phyloP scores from a whole-genome alignment of 176 grass and related monocot genomes.

The Chloris gayana region DNA sequence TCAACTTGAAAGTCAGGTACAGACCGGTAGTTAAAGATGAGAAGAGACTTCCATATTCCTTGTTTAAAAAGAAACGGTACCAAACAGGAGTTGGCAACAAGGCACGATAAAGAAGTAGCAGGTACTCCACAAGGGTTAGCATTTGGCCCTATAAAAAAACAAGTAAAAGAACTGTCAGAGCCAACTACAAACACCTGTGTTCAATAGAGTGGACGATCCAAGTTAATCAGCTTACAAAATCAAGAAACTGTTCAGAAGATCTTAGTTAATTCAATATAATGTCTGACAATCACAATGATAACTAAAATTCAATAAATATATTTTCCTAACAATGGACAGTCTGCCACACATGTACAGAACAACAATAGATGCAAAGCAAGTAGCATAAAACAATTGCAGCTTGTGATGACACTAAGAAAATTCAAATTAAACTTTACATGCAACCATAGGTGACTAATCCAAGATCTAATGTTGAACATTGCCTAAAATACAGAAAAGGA shows the following conservation, averaged over 20 bases:
- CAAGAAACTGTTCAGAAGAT: conserved; percentile 11
- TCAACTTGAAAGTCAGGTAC: conserved; percentile 98
- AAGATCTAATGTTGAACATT: background rate
- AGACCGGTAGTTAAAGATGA: conserved; percentile 93
- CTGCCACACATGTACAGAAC: background rate
- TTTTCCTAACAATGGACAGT: no score
- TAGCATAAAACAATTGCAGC: background rate
- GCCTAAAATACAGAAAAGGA: background rate
- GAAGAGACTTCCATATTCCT: conserved; percentile 97
- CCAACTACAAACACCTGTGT: conserved; percentile 4
- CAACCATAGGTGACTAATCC: no score
- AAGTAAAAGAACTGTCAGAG: conserved; percentile 41
- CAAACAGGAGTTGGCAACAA: conserved; percentile 95
- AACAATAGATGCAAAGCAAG: background rate
- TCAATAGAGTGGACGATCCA: background rate
- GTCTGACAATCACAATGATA: background rate
- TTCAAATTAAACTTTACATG: background rate
- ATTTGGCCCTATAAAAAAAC: conserved; percentile 94
- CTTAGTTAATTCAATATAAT: conserved; percentile 25
- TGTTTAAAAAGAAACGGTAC: conserved; percentile 99
- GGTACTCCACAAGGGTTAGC: conserved; percentile 92
- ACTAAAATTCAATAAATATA: no score
- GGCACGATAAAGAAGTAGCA: conserved; percentile 88
- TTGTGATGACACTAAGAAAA: background rate
- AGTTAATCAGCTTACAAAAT: background rate